A percentile compares a stretch with the other conserved stretches of the same genome.
phyloP scores from a whole-genome alignment of 1,139 yeast species.

The Entelexis paramagnoliae region DNA sequence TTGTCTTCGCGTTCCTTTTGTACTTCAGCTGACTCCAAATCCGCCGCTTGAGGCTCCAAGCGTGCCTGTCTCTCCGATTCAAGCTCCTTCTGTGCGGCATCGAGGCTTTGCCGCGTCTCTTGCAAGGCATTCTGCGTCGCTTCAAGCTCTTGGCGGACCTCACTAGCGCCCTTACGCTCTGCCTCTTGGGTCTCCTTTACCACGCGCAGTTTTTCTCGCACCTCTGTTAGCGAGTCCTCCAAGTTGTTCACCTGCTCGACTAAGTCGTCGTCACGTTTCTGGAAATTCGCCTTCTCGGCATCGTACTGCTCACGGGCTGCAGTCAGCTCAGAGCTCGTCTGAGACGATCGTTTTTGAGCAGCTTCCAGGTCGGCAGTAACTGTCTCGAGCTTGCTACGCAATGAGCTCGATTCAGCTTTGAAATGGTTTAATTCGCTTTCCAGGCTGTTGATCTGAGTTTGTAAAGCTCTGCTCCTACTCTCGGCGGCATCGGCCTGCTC shows the following conservation, averaged over 20 bases:
- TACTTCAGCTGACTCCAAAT: no score
- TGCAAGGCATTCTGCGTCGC: background rate
- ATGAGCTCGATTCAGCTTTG: background rate
- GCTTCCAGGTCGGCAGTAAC: conserved; percentile 14
- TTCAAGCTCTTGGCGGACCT: background rate
- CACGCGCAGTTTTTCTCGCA: conserved; percentile 1
- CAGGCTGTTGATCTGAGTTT: conserved; percentile 16
- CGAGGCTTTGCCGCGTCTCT: background rate
- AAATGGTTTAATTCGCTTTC: conserved; percentile 7
- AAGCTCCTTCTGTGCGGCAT: background rate
- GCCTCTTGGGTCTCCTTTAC: background rate
- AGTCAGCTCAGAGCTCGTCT: background rate
- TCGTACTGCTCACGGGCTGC: background rate
- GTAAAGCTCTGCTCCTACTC: background rate
- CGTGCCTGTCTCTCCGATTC: background rate
- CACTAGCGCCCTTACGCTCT: background rate
- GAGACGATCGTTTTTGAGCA: background rate
- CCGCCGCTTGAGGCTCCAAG: background rate
- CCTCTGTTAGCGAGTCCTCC: conserved; percentile 22
- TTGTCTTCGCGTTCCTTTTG: background rate
- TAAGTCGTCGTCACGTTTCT: conserved; percentile 17
- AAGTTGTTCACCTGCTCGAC: conserved; percentile 19
- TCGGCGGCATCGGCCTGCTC: background rate
- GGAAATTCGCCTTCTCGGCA: conserved; percentile 1
- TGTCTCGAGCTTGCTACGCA: background rate